phyloP scores from a whole-genome alignment of 176 grass and related monocot species.

The Zoysia pacifica region DNA sequence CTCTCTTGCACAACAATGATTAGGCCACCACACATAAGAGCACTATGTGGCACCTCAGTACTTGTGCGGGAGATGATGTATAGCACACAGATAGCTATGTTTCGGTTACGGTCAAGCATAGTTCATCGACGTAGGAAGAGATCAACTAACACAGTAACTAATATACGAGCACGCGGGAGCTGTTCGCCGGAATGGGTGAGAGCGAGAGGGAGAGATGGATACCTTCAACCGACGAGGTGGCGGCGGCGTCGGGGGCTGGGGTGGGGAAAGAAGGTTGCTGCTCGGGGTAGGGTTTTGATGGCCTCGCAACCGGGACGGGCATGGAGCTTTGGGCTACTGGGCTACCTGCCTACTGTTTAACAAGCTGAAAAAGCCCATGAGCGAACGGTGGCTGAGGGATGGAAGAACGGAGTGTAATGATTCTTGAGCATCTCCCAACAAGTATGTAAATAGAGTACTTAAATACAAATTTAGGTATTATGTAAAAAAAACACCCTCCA shows the following conservation, averaged over 20 bases:
- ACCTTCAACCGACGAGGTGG: conserved; percentile 28
- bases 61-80: conserved; percentile 19
- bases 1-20: conserved; percentile 28
- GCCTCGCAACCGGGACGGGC: conserved; percentile 5
- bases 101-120: neutral
- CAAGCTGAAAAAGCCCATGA: neutral
- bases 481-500: no score
- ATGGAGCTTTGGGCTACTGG: neutral
- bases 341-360: neutral
- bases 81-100: neutral
- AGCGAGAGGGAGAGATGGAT: neutral
- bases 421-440: no score
- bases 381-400: no score
- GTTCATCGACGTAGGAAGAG: neutral
- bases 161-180: neutral
- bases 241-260: conserved; percentile 23
- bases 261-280: neutral
- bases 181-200: neutral
- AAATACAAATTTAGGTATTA: no score
- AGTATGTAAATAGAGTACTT: no score
- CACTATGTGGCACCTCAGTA: neutral
- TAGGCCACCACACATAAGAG: conserved; percentile 14
- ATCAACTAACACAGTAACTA: neutral
- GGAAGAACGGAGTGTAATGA: no score
- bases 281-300: conserved; percentile 41